Conservation (phyloP, 495 filamentous ascomycete species). For the Lasiosphaeriaceae sp. region DNA sequence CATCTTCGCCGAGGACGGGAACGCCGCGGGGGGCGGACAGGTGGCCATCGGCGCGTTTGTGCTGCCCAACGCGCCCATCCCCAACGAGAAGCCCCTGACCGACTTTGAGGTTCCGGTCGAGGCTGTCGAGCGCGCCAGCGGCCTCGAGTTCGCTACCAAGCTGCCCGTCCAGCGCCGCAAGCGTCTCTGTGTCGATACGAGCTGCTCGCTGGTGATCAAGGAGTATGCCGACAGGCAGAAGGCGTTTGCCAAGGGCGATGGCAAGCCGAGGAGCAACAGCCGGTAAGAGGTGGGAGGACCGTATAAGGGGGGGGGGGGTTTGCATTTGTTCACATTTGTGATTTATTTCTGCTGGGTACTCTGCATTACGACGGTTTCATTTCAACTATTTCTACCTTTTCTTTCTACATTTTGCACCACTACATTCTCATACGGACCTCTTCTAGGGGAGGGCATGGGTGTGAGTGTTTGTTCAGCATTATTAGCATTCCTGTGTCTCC, state of each 20-base stretch:
- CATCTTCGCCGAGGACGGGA: conserved; percentile 87
- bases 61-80: conserved; percentile 85
- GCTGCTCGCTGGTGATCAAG: conserved; percentile 73
- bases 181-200: conserved; percentile 79
- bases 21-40: conserved; percentile 51
- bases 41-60: conserved; percentile 94
- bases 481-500: too few species aligned
- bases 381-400: too few species aligned
- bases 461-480: too few species aligned
- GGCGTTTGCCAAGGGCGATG: conserved; percentile 41
- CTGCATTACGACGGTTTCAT: too few species aligned
- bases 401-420: too few species aligned
- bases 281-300: not conserved
- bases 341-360: too few species aligned
- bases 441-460: too few species aligned
- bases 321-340: too few species aligned
- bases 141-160: conserved; percentile 82
- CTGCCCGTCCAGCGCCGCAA: conserved; percentile 68
- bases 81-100: conserved; percentile 74
- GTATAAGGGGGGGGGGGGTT: too few species aligned
- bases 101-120: conserved; percentile 95
- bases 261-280: not conserved
- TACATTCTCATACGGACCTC: too few species aligned
- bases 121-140: conserved; percentile 84
- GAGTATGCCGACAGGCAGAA: conserved; percentile 69